Conservation (phyloP, 768 basidiomycete species). For the Termitomyces sp. region DNA sequence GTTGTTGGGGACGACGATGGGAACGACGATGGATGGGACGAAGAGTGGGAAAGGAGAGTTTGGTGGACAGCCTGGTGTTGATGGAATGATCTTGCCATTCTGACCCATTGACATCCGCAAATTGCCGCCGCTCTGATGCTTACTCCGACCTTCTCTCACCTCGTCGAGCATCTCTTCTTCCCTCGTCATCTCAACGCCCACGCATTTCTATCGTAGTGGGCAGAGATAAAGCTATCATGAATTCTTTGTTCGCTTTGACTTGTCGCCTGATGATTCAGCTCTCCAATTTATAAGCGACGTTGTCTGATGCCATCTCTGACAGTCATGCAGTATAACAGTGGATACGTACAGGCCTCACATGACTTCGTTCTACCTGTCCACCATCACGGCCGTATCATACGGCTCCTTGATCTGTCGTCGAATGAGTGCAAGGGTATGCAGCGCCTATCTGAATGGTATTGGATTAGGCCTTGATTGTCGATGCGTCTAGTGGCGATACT, state of each 20-base stretch:
- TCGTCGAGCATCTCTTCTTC: background rate
- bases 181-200: background rate
- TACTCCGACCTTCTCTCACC: conserved; percentile 9
- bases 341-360: background rate
- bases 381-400: background rate
- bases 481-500: background rate
- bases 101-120: conserved; percentile 19
- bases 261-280: background rate
- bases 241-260: background rate
- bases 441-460: background rate
- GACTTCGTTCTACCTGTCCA: background rate
- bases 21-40: conserved; percentile 18
- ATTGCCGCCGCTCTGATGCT: conserved; percentile 16
- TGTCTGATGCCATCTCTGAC: background rate
- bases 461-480: background rate
- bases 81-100: conserved; percentile 23
- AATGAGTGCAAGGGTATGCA: background rate
- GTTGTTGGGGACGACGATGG: conserved; percentile 22
- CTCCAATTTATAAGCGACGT: background rate
- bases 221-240: background rate
- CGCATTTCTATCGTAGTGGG: background rate
- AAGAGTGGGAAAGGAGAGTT: conserved; percentile 23
- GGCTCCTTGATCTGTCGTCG: background rate
- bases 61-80: conserved; percentile 20
- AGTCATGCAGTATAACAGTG: background rate